Evolutionary conservation across 768 basidiomycete species (phyloP), one percentile per base, ranked within the genome.

Genomic region (Pulveroboletus sp.): DNA sequence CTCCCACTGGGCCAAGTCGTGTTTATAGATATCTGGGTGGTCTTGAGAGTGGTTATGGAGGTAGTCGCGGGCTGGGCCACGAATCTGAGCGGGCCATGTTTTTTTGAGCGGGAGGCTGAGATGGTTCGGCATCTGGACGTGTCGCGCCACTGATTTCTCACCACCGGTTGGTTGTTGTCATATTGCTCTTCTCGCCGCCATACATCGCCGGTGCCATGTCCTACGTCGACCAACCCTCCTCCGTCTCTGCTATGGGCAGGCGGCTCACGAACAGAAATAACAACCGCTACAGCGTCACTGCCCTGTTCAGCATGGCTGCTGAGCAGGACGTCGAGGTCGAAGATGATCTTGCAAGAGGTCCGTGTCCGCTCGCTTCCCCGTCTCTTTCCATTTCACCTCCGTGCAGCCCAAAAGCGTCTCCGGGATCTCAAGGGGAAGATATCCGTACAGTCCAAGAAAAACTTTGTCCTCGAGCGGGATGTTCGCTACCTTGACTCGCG

Each of bases 391-490:
- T 10, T 25, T 47, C 19, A 54, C 47, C 0, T 2, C 29, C 35
- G 25, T 38, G 42, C 65, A 93, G 97, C 97, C 41, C 97, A 99
- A 75, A 97, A 95, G 70, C 92, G 95, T 40, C 75, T 99, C 25
- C 80, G 97, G 25, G 97, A 99, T 60, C 79, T 99, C 55, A 99
- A 99, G 74, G 82, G 87, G 23, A 90, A 94, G 65, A 99, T 99
- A 51, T 98, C 97, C 13, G 89, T 93, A 1, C 97, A 98, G 72
- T 94, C 92, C 46, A 99, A 99, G 80, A 98, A 97, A 83, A 99
- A 99, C 73, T 99, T 99, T 61, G 97, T 99, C 34, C 81, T 99
- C 11, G 97, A 99, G 68, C 87, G 97, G 38, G 97, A 99, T 69
- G 97, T 99, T 29, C 87, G 97, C 43, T 99, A 98, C 68, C 84